Evolutionary conservation across 352 stramenopile genomes (phyloP).

Genomic region (Pilasporangium apinafurcum): DNA sequence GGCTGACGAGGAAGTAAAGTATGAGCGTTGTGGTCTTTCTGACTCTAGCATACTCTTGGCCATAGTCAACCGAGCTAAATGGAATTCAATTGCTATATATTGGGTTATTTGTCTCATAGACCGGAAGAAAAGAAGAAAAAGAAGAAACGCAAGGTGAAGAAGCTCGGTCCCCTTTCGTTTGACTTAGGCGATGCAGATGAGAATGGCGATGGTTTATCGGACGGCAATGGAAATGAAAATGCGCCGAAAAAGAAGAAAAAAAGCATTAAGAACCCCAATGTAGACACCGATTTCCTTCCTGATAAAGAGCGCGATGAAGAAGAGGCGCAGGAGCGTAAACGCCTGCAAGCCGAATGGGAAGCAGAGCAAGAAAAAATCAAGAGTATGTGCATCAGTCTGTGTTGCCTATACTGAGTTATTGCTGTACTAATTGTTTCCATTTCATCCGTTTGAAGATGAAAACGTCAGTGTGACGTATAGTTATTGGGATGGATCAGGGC

Average conservation of each 20-base stretch:
- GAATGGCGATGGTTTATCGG: conserved; percentile 14
- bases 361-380: conserved; percentile 92
- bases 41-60: too few species aligned
- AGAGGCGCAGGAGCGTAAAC: conserved; percentile 64
- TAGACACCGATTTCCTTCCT: conserved; percentile 94
- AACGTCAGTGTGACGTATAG: conserved; percentile 95
- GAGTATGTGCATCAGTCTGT: conserved; percentile 19
- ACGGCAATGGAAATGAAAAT: conserved; percentile 1
- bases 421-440: neutral
- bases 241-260: conserved; percentile 41
- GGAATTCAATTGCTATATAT: neutral
- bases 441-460: conserved; percentile 50
- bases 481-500: conserved; percentile 97
- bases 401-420: neutral
- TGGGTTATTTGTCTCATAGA: conserved; percentile 10
- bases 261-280: conserved; percentile 89
- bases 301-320: conserved; percentile 90
- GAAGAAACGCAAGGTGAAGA: conserved; percentile 82
- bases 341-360: conserved; percentile 90
- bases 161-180: conserved; percentile 65
- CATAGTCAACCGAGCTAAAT: too few species aligned
- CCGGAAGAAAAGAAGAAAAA: conserved; percentile 38
- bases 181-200: conserved; percentile 77
- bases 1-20: conserved; percentile 18
- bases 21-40: too few species aligned